phyloP scores from a whole-genome alignment of 352 stramenopile species.

The Bremia lactucae region DNA sequence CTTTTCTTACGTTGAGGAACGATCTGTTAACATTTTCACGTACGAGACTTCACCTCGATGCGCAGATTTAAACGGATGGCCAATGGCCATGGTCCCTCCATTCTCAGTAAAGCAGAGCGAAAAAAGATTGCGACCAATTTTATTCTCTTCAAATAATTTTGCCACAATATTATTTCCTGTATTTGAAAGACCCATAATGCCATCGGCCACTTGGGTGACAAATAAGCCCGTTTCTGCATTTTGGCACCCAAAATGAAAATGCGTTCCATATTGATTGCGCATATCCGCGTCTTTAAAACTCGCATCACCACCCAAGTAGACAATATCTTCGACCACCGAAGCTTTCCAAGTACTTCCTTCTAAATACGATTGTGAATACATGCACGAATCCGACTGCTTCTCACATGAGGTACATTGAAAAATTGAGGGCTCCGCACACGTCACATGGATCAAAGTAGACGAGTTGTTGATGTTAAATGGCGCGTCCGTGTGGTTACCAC shows the following conservation, averaged over 20 bases:
- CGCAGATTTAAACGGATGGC: constrained; percentile 30
- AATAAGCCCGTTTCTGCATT: constrained; percentile 66
- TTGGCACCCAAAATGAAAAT: constrained; percentile 78
- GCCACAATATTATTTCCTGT: constrained; percentile 62
- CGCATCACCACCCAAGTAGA: constrained; percentile 57
- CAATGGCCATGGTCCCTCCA: constrained; percentile 63
- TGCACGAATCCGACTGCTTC: constrained; percentile 33
- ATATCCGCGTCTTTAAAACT: constrained; percentile 37
- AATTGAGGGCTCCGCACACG: constrained; percentile 32
- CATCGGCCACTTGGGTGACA: constrained; percentile 70
- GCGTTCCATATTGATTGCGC: constrained; percentile 55
- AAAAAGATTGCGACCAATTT: constrained; percentile 73
- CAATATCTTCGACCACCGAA: constrained; percentile 67
- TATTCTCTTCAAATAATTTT: constrained; percentile 66
- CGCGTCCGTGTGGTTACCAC: constrained; percentile 64
- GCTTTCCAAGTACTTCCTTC: constrained; percentile 81
- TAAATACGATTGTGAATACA: constrained; percentile 73
- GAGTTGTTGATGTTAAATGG: constrained; percentile 50
- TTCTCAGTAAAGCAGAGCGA: constrained; percentile 63
- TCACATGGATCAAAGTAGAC: constrained; percentile 59
- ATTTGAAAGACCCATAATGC: constrained; percentile 79
- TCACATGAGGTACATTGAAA: constrained; percentile 57
- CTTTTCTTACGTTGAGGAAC: constrained; percentile 13
- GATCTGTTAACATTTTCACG: constrained; percentile 38
- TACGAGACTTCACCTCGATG: constrained; percentile 50